Evolutionary conservation across 805 yeast genomes (phyloP), one percentile per base, ranked within the genome.

Genomic region (Maudiozyma serrabonitensis): DNA sequence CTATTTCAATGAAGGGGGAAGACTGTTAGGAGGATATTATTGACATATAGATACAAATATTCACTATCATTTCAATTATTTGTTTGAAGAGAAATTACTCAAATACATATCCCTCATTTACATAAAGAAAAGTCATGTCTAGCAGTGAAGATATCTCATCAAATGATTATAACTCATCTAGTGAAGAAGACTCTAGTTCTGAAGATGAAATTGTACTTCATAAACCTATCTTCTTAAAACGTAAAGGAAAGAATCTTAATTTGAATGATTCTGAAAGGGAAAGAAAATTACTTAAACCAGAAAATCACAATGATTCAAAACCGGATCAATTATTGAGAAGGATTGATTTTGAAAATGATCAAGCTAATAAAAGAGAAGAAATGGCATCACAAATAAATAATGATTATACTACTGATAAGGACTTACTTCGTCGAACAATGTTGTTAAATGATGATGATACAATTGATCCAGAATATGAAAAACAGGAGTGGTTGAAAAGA

Each of bases 401-500:
- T 7, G 59, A 60, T 42, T 58, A 56, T 40, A 53, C 57, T 26
- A 56, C 66, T 2, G 62, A 63, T 37, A 55, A 62, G 44, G 60
- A 56, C 5, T 34, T 63, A 2, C n/a, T 61, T 21, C 50, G 50
- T 34, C 54, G 50, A 42, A 55, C 58, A 3, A 31, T 62, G 48
- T 43, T 43, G 18, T 44, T 64, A 8, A 54, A 62, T 48, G 69
- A 65, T 47, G 50, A 60, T 45, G 69, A 64, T 49, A 41, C 52
- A 2, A 21, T 50, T 2, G 56, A 65, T 43, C 55, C 62, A 9
- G 59, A 54, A 16, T 16, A 16, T 12, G 69, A 65, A 42, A 52
- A 35, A 19, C 39, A 49, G 38, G 38, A 44, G 21, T 65, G 68
- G 68, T 42, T 46, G 3, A 39, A 51, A 19, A 54, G 69, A 48